Evolutionary conservation across 2,329 filamentous ascomycete genomes (phyloP).

Genomic region (Graphium sp.): DNA sequence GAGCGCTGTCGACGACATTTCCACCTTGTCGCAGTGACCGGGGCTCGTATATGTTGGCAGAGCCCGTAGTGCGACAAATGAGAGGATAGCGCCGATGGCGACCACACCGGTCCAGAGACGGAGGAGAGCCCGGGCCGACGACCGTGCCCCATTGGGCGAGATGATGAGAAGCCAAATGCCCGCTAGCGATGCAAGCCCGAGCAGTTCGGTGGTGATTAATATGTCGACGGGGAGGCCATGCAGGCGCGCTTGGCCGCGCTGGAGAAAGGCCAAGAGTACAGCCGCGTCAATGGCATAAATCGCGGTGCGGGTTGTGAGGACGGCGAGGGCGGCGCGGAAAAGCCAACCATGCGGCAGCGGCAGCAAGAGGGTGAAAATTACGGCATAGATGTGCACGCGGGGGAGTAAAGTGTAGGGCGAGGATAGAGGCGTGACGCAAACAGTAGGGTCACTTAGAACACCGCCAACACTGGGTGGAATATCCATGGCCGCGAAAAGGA

Average conservation of each 20-base stretch:
- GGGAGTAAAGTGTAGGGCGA: constrained; percentile 6
- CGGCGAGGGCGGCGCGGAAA: constrained; percentile 7
- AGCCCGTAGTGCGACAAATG: constrained; percentile 5
- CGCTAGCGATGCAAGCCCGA: constrained; percentile 6
- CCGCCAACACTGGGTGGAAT: too few species aligned
- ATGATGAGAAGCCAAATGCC: constrained; percentile 6
- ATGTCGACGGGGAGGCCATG: constrained; percentile 5
- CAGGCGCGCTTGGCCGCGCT: background rate
- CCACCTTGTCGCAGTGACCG: too few species aligned
- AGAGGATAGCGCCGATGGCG: constrained; percentile 2
- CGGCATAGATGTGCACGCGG: constrained; percentile 5
- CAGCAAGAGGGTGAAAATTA: constrained; percentile 4
- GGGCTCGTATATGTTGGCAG: too few species aligned
- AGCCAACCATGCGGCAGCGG: constrained; percentile 6
- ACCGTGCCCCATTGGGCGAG: constrained; percentile 4
- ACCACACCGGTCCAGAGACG: constrained; percentile 6
- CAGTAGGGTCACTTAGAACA: too few species aligned
- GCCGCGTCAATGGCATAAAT: constrained; percentile 5
- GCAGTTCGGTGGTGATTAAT: constrained; percentile 6
- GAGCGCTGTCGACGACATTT: too few species aligned
- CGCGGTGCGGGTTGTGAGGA: constrained; percentile 5
- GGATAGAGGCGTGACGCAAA: constrained; percentile 6
- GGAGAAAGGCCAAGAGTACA: constrained; percentile 3
- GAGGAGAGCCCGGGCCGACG: constrained; percentile 6
- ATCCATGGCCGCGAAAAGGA: too few species aligned